Evolutionary conservation across 768 basidiomycete species (phyloP).

Genomic region (Xerocomus brunneocitrinus): DNA sequence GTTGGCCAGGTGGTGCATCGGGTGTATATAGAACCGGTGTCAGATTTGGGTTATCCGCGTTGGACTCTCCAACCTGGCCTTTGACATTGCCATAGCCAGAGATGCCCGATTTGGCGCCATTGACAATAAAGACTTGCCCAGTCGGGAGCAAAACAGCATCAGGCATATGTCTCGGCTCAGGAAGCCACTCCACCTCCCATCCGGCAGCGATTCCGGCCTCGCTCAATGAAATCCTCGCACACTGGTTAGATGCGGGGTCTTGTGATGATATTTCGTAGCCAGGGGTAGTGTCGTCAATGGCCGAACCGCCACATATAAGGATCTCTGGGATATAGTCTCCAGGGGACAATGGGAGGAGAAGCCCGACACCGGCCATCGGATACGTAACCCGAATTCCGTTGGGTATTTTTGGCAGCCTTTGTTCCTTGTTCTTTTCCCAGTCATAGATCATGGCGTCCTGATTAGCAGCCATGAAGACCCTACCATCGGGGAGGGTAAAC

Average conservation of each 20-base stretch:
- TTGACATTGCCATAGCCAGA: conserved; percentile 76
- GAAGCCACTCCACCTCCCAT: conserved; percentile 77
- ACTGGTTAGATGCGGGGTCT: conserved; percentile 68
- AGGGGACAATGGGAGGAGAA: conserved; percentile 68
- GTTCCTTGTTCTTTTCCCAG: conserved; percentile 61
- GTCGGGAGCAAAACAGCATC: conserved; percentile 80
- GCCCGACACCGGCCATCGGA: conserved; percentile 71
- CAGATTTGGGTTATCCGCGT: conserved; percentile 69
- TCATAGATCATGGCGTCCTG: conserved; percentile 77
- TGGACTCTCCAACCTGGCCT: conserved; percentile 66
- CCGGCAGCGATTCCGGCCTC: conserved; percentile 59
- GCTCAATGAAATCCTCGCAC: conserved; percentile 63
- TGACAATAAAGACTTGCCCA: conserved; percentile 68
- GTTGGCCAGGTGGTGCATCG: conserved; percentile 43
- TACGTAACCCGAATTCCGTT: conserved; percentile 80
- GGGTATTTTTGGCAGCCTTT: conserved; percentile 60
- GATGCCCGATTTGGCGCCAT: conserved; percentile 70
- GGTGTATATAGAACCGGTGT: conserved; percentile 71
- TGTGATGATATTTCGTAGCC: conserved; percentile 66
- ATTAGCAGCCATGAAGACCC: conserved; percentile 73
- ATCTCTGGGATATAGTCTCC: conserved; percentile 65
- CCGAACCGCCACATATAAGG: conserved; percentile 74
- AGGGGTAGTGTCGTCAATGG: conserved; percentile 54
- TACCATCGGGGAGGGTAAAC: conserved; percentile 66
- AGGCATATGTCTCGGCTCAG: conserved; percentile 68